Evolutionary conservation across 495 filamentous ascomycete genomes (phyloP).

Genomic region (Xylaria curta): DNA sequence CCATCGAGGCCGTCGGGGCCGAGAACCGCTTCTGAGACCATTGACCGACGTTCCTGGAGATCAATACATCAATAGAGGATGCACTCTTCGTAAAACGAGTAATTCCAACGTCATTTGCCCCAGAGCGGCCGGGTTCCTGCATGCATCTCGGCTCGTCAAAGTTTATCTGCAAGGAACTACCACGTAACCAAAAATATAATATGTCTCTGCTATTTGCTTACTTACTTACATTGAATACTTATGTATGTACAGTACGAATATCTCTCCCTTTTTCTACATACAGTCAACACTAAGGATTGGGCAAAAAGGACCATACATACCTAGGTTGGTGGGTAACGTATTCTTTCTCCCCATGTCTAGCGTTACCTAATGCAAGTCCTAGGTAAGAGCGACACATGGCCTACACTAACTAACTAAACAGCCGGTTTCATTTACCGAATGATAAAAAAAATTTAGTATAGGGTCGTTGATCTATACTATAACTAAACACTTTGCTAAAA

Average conservation of each 20-base stretch:
- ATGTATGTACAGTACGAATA: background rate
- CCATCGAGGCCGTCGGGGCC: background rate
- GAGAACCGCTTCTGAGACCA: background rate
- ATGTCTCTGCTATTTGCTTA: background rate
- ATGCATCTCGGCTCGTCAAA: constrained; percentile 11
- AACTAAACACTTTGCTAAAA: background rate
- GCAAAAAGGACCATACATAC: background rate
- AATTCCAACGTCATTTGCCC: constrained; percentile 12
- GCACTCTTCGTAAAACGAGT: background rate
- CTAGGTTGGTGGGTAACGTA: constrained; percentile 6
- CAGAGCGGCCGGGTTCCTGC: constrained; percentile 23
- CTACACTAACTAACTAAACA: background rate
- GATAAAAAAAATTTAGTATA: background rate
- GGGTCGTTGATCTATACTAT: background rate
- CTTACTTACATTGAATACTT: background rate
- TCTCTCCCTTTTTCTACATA: background rate
- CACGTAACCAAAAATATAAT: background rate
- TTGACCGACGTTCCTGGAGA: background rate
- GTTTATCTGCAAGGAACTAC: background rate
- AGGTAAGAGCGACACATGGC: constrained; percentile 1
- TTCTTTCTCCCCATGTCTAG: background rate
- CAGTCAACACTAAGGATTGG: background rate
- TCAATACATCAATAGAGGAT: constrained; percentile 4
- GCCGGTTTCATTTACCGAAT: constrained; percentile 1
- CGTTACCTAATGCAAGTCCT: background rate